Base-by-base conservation (phyloP, 805 yeast genomes). In the Allodekkera sacchari region DNA sequence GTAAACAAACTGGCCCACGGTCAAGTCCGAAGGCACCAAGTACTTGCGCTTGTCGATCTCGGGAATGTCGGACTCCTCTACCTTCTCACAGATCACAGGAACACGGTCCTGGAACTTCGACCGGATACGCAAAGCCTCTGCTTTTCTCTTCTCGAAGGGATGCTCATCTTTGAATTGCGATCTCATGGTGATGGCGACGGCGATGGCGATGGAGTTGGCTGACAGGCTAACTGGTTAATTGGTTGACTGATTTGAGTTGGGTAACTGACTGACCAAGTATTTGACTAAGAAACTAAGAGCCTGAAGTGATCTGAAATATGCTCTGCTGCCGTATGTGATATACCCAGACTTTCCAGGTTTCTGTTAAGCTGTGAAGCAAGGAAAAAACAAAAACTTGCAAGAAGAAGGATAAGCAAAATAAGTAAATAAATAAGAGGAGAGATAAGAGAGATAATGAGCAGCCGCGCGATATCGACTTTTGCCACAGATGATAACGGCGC, bases 1-100 rank as follows among this genome's bases (percentile, higher is more conserved):
- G 53, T 92, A 92, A 27, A 92, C 98, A 63, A 92, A 89, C 61
- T 92, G 98, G 26, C 98, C 98, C 37, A 92, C 95, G 0, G 96
- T 85, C 48, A 92, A 71, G 55, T 92, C 98, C 18, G 88, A 78
- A 6, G 98, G 98, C 8, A 92, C 98, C 43, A 92, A 70, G 55
- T 92, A 92, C 64, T 92, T 92, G 59, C 95, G 82, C 71, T 92
- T 92, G 60, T 92, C 99, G 52, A 92, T 88, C 45, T 87, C 92
- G 28, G 94, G 94, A 42, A 92, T 83, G 54, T 92, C 96, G 22
- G 94, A 80, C 62, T 89, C 89, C 61, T 88, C 97, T 24, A 88
- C 96, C 62, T 88, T 81, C 63, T 92, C 98, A 58, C 98, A 92
- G 52, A 92, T 89, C 18, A 82, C 96, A 4, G 99, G 98, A 39